Evolutionary conservation across 2,329 filamentous ascomycete species (phyloP).

Genomic region (Diatrype stigma): DNA sequence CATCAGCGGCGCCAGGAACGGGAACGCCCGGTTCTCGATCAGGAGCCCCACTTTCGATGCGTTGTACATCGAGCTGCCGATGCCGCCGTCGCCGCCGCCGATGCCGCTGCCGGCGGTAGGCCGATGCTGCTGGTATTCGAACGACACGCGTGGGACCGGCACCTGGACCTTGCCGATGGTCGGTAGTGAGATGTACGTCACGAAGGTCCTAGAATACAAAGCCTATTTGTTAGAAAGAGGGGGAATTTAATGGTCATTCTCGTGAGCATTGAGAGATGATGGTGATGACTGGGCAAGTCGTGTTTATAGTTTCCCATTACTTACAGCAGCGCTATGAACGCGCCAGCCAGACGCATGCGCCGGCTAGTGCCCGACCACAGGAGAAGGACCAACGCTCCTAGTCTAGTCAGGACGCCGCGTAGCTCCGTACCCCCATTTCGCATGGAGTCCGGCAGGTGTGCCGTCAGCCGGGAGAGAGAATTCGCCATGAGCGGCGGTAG

Average conservation of each 20-base stretch:
- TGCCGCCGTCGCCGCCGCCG: too few species aligned
- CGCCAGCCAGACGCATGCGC: constrained; percentile 28
- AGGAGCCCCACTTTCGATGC: constrained; percentile 51
- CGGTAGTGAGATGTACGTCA: constrained; percentile 6
- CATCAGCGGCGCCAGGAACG: constrained; percentile 48
- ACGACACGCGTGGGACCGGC: constrained; percentile 11
- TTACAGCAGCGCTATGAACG: constrained; percentile 29
- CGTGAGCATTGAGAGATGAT: too few species aligned
- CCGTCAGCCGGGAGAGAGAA: not conserved
- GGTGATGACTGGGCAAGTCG: too few species aligned
- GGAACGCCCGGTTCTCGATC: constrained; percentile 47
- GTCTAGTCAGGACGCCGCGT: not conserved
- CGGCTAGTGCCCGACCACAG: constrained; percentile 31
- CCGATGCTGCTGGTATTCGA: constrained; percentile 32
- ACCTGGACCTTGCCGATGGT: constrained; percentile 6
- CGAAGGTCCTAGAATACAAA: not conserved
- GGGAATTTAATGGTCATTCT: too few species aligned
- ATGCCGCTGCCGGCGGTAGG: too few species aligned
- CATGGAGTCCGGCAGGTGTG: not conserved
- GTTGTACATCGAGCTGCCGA: constrained; percentile 35
- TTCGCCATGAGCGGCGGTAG: not conserved
- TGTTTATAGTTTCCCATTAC: constrained; percentile 6
- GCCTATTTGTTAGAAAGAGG: not conserved
- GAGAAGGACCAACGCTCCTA: constrained; percentile 6
- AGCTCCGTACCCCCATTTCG: not conserved